phyloP scores from a whole-genome alignment of 441 rosid genomes.

The Theobroma grandiflorum region DNA sequence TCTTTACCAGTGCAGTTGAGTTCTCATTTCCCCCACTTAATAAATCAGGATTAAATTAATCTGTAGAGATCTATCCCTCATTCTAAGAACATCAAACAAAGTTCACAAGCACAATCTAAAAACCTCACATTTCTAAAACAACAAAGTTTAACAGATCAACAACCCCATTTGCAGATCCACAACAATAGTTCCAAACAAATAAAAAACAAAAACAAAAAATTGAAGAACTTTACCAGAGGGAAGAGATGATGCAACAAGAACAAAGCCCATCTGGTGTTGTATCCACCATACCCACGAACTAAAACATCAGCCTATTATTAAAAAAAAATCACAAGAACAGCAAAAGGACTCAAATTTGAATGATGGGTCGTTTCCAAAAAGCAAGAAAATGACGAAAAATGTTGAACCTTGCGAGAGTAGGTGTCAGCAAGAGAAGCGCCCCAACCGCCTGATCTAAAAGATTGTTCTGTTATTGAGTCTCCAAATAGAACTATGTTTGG shows the following conservation, averaged over 20 bases:
- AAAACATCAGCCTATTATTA: conserved; percentile 65
- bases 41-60: neutral
- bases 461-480: conserved; percentile 84
- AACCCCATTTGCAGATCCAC: conserved; percentile 3
- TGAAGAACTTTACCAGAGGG: conserved; percentile 60
- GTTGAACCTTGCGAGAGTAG: conserved; percentile 80
- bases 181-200: neutral
- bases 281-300: conserved; percentile 94
- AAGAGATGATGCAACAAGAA: conserved; percentile 82
- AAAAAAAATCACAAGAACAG: neutral
- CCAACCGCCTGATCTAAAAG: conserved; percentile 87
- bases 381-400: neutral
- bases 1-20: neutral
- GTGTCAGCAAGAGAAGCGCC: conserved; percentile 82
- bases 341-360: neutral
- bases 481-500: conserved; percentile 85
- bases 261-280: conserved; percentile 95
- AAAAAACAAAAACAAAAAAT: neutral
- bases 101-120: neutral
- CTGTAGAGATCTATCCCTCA: conserved; percentile 7
- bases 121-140: neutral
- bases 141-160: neutral
- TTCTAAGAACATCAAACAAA: neutral
- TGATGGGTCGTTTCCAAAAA: neutral
- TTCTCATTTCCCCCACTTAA: neutral